phyloP scores from a whole-genome alignment of 2,329 filamentous ascomycete species.

The Diplocarpon mali region DNA sequence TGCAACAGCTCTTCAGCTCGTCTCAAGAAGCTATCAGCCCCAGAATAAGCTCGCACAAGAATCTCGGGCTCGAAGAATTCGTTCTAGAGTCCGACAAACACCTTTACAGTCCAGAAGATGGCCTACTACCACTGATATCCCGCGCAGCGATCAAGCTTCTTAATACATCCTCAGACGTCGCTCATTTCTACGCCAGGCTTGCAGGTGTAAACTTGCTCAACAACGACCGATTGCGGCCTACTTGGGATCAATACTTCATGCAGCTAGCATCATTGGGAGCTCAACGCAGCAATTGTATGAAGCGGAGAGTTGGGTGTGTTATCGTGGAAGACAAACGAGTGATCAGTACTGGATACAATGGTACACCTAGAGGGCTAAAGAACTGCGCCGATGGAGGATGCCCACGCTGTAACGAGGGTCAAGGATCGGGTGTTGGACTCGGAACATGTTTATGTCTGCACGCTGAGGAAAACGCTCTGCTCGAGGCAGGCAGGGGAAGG shows the following conservation, averaged over 20 bases:
- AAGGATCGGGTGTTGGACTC: slow-evolving; percentile 58
- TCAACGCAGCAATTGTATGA: slow-evolving; percentile 94
- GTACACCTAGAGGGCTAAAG: slow-evolving; percentile 76
- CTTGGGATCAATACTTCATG: slow-evolving; percentile 99
- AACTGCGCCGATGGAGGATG: slow-evolving; percentile 95
- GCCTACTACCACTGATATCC: slow-evolving; percentile 66
- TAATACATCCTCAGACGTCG: slow-evolving; percentile 66
- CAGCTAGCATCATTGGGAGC: slow-evolving; percentile 84
- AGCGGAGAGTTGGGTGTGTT: slow-evolving; percentile 88
- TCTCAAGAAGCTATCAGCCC: too few relatives aligned
- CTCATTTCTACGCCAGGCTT: slow-evolving; percentile 62
- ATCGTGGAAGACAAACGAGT: slow-evolving; percentile 78
- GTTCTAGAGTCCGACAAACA: slow-evolving; percentile 55
- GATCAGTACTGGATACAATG: slow-evolving; percentile 94
- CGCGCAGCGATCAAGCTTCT: slow-evolving; percentile 75
- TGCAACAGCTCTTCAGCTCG: slow-evolving; percentile 1
- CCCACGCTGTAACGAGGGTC: slow-evolving; percentile 69
- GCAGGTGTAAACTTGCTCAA: slow-evolving; percentile 66
- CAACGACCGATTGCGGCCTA: slow-evolving; percentile 69
- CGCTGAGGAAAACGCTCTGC: slow-evolving; percentile 90
- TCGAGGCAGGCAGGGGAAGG: slow-evolving; percentile 87
- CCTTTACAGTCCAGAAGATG: slow-evolving; percentile 55
- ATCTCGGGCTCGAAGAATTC: slow-evolving; percentile 41
- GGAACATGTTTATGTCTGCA: slow-evolving; percentile 93
- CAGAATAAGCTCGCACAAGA: not conserved